Percentiles rank a stretch among this genome's conserved stretches.
These are phyloP conservation scores for Podila clonocystis DNA, from an alignment of 192 early-diverging fungal genomes.

Conservation along the genomic window DNA sequence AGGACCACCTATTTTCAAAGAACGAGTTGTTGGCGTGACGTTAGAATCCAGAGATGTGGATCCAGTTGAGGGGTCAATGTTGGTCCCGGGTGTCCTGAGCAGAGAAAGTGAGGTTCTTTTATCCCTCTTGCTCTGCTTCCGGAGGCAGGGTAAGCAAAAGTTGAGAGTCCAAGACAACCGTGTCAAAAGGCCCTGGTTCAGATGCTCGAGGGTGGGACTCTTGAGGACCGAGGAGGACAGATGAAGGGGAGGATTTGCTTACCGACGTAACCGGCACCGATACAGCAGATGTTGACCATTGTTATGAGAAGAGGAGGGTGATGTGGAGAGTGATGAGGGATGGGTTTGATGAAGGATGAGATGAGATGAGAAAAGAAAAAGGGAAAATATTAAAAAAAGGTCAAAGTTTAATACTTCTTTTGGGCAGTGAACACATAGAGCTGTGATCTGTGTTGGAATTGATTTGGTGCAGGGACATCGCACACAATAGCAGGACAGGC, in stretches of 20 bases:
- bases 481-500: too few relatives aligned
- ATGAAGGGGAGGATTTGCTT: constrained; percentile 29
- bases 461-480: too few relatives aligned
- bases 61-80: background rate
- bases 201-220: background rate
- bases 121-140: too few relatives aligned
- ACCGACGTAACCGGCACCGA: constrained; percentile 98
- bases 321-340: constrained; percentile 7
- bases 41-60: background rate
- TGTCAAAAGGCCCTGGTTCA: too few relatives aligned
- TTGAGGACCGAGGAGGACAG: background rate
- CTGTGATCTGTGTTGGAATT: too few relatives aligned
- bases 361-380: constrained; percentile 11
- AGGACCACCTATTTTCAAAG: constrained; percentile 74
- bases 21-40: background rate
- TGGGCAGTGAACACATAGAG: too few relatives aligned
- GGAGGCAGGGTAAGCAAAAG: too few relatives aligned
- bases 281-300: constrained; percentile 85
- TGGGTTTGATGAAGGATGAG: background rate
- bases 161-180: too few relatives aligned
- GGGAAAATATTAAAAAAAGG: constrained; percentile 7
- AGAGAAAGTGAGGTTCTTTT: too few relatives aligned
- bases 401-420: too few relatives aligned
- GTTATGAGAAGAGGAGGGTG: constrained; percentile 5
- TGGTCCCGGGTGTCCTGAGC: background rate